Evolutionary conservation across 306 rosid species (phyloP).

Genomic region (Hippophae gyantsensis): DNA sequence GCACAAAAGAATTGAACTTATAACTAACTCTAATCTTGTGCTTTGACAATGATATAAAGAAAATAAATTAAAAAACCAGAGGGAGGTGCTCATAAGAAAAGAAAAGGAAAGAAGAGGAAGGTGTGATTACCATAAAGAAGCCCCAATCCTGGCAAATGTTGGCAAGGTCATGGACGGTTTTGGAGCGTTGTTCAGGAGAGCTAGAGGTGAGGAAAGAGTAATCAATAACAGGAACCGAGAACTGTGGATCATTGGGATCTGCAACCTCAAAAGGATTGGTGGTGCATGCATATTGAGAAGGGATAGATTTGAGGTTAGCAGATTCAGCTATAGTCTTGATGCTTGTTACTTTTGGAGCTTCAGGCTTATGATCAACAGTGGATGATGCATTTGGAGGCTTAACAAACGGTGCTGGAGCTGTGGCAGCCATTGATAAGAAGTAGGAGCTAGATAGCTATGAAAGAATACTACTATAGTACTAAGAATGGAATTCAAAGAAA

Average conservation of each 20-base stretch:
- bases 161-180: background rate
- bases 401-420: background rate
- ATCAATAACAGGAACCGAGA: background rate
- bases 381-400: background rate
- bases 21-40: no score
- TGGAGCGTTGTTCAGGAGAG: constrained; percentile 17
- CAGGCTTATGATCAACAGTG: no score
- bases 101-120: no score
- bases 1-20: no score
- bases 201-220: constrained; percentile 5
- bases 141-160: no score
- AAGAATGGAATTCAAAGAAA: no score
- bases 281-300: background rate
- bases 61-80: no score
- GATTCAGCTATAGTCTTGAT: background rate
- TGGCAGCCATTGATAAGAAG: background rate
- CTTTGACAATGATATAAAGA: no score
- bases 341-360: background rate
- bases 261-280: background rate
- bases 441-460: no score
- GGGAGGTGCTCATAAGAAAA: no score
- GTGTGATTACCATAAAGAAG: no score
- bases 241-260: constrained; percentile 3
- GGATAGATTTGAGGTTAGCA: background rate
- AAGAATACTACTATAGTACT: no score